These are phyloP conservation scores for Leucoagaricus sp. DNA, from an alignment of 1,284 basidiomycete species.

Conservation along the genomic window DNA sequence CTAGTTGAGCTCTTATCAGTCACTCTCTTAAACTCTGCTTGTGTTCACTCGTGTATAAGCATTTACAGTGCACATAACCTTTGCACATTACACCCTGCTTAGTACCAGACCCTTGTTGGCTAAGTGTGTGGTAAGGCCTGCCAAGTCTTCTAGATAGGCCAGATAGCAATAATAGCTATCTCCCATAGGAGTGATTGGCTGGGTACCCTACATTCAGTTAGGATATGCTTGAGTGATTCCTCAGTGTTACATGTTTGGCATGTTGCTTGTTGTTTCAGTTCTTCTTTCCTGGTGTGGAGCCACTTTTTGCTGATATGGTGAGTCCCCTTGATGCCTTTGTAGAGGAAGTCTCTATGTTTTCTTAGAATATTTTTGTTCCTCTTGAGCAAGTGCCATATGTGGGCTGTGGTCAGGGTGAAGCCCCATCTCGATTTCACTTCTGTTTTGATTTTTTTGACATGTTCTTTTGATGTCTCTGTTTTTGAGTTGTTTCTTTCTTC, in stretches of 20 bases:
- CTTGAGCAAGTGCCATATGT: slow-evolving; percentile 1
- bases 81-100: no score
- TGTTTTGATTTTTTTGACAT: neutral
- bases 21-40: no score
- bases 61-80: no score
- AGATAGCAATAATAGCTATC: no score
- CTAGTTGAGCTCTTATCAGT: no score
- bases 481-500: neutral
- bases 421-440: neutral
- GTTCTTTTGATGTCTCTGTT: neutral
- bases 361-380: neutral
- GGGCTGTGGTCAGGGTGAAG: neutral
- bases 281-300: neutral
- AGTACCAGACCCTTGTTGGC: no score
- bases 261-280: neutral
- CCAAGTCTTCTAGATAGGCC: no score
- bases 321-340: neutral
- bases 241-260: neutral
- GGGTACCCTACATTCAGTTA: slow-evolving; percentile 1
- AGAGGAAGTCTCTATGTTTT: slow-evolving; percentile 4
- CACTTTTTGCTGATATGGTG: neutral
- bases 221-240: slow-evolving; percentile 10
- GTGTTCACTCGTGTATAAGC: no score
- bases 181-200: slow-evolving; percentile 13
- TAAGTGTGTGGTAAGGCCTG: no score